A percentile compares a stretch with the other conserved stretches of the same genome.
phyloP scores from a whole-genome alignment of 495 filamentous ascomycete genomes.

The Evernia prunastri region DNA sequence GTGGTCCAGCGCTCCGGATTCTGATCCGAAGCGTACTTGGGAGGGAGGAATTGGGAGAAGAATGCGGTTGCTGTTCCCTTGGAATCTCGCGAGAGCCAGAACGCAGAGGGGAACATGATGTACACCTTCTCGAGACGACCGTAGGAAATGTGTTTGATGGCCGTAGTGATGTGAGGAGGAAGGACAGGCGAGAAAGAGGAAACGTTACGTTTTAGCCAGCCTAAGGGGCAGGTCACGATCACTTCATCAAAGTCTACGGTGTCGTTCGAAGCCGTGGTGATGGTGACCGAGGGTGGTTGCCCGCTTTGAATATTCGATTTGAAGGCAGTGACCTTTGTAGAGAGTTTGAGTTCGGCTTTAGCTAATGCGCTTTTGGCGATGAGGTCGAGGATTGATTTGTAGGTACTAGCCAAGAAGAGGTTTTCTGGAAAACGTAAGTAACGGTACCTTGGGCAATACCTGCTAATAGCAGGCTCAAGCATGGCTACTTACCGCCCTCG shows the following conservation, averaged over 20 bases:
- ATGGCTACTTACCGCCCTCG: conserved; percentile 58
- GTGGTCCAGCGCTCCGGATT: conserved; percentile 70
- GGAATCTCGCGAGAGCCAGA: conserved; percentile 43
- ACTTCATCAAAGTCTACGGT: conserved; percentile 68
- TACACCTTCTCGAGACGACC: conserved; percentile 90
- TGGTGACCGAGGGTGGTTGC: conserved; percentile 36
- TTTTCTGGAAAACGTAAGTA: conserved; percentile 53
- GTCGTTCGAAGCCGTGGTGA: conserved; percentile 51
- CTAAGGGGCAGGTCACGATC: conserved; percentile 77
- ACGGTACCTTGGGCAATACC: neutral
- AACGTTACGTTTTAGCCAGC: conserved; percentile 77
- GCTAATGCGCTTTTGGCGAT: conserved; percentile 59
- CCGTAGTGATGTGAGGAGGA: conserved; percentile 56
- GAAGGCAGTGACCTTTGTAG: conserved; percentile 52
- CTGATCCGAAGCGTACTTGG: conserved; percentile 48
- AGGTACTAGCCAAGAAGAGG: conserved; percentile 81
- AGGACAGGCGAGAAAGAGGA: conserved; percentile 64
- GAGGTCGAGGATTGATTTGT: conserved; percentile 62
- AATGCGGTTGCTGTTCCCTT: conserved; percentile 16
- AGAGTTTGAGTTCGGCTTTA: conserved; percentile 54
- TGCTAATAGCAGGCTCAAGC: neutral
- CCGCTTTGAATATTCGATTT: conserved; percentile 26
- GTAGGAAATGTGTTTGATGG: conserved; percentile 75
- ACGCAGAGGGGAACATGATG: conserved; percentile 72
- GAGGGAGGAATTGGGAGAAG: conserved; percentile 67